Conservation (phyloP, 176 grass and related monocot species). For the Cenchrus purpureus region DNA sequence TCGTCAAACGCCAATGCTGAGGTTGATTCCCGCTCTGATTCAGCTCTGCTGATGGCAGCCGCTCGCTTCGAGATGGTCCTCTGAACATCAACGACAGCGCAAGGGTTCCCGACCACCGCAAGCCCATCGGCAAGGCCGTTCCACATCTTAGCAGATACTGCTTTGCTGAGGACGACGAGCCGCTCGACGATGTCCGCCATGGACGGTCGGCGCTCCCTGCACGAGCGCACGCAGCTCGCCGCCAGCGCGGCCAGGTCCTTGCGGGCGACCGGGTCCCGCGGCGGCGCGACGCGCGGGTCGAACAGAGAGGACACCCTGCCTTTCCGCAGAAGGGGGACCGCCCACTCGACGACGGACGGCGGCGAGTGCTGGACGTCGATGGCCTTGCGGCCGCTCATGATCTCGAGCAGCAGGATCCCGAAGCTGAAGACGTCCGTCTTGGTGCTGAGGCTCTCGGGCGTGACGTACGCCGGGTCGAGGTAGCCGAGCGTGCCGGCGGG, state of each 20-base stretch:
- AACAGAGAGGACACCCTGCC: constrained; percentile 75
- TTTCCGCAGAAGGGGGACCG: constrained; percentile 76
- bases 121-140: constrained; percentile 78
- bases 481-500: constrained; percentile 93
- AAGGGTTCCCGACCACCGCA: constrained; percentile 79
- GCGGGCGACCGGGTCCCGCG: constrained; percentile 54
- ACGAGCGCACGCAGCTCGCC: constrained; percentile 80
- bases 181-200: constrained; percentile 86
- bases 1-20: constrained; percentile 53
- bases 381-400: constrained; percentile 94
- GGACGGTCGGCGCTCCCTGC: constrained; percentile 74
- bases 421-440: constrained; percentile 99
- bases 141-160: constrained; percentile 70
- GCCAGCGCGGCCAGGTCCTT: constrained; percentile 78
- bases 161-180: constrained; percentile 63
- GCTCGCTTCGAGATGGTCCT: constrained; percentile 64
- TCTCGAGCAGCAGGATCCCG: constrained; percentile 96
- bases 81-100: constrained; percentile 84
- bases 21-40: constrained; percentile 44
- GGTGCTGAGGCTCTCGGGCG: constrained; percentile 94
- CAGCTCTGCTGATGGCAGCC: constrained; percentile 27
- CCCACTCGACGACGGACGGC: constrained; percentile 98
- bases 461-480: constrained; percentile 95
- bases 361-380: constrained; percentile 94
- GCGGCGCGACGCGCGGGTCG: constrained; percentile 75